A percentile compares a stretch with the other conserved stretches of the same genome.
Conservation (phyloP, 2,329 filamentous ascomycete genomes). For the Xylariaceae sp. region DNA sequence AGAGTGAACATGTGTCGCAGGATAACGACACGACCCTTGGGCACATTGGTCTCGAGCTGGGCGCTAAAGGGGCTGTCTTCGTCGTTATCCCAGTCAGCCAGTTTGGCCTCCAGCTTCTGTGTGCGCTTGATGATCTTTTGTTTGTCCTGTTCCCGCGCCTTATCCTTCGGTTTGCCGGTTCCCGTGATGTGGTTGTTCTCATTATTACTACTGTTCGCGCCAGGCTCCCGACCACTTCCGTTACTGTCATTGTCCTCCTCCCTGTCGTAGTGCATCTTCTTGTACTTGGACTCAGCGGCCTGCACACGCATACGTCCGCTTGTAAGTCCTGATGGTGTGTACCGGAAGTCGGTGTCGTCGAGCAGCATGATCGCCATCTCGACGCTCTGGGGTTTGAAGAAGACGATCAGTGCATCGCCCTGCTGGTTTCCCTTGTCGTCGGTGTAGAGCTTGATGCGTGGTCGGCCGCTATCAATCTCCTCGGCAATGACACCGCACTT, state of each 20-base stretch:
- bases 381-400: conserved; percentile 93
- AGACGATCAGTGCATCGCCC: conserved; percentile 87
- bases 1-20: conserved; percentile 92
- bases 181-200: conserved; percentile 38
- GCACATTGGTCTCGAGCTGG: conserved; percentile 44
- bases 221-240: conserved; percentile 18
- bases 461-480: conserved; percentile 81
- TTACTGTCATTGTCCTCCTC: conserved; percentile 22
- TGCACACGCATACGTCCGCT: conserved; percentile 72
- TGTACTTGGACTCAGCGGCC: conserved; percentile 84
- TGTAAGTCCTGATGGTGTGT: conserved; percentile 46
- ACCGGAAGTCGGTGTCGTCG: conserved; percentile 76
- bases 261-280: conserved; percentile 68
- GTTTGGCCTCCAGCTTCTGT: conserved; percentile 83
- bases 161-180: conserved; percentile 42
- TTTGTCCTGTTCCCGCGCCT: conserved; percentile 60
- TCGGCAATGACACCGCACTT: conserved; percentile 91
- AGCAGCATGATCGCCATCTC: conserved; percentile 74
- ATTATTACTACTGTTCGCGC: conserved; percentile 5
- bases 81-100: conserved; percentile 95
- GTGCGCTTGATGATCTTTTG: conserved; percentile 88
- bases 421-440: conserved; percentile 82
- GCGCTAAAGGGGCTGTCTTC: conserved; percentile 49
- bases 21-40: conserved; percentile 76
- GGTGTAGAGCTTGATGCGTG: conserved; percentile 88